Base-by-base conservation (phyloP, 2,329 filamentous ascomycete genomes). In the Aureobasidium melanogenum region DNA sequence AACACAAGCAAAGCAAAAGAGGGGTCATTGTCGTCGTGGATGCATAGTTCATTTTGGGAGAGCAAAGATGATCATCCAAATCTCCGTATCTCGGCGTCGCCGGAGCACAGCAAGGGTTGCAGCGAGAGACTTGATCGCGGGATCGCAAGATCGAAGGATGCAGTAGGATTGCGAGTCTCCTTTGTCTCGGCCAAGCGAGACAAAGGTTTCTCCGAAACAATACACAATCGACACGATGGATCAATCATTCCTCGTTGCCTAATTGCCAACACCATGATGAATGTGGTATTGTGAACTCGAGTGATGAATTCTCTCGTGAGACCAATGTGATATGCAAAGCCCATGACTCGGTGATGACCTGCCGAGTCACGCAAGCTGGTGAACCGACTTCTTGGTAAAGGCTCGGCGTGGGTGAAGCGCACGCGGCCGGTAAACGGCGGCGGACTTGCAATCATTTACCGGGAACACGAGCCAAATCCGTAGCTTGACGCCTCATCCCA, bases 371-470 rank as follows among this genome's bases (percentile, higher is more conserved):
- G 36, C 51, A 55, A 44, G 52, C 32, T 36, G 30, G 22, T 19
- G 54, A 38, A 57, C 54, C 54, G 41, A 56, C 38, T 19, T 44
- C 26, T 44, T 56, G 54, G 54, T 24, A 47, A 57, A 46, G 28
- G n/a, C 54, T 47, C 54, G 54, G 54, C 54, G 52, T 22, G 30
- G 30, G 48, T 52, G 48, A 34, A 24, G 52, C 52, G 30, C n/a
- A 30, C 41, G 30, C 30, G 28, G 19, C 38, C 54, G 54, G 41
- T 30, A 57, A 47, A 57, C 41, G 41, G 54, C 30, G 54, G 41
- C 30, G 39, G 54, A 26, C 54, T 46, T 22, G 38, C 38, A 19
- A 28, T 30, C 54, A 57, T 36, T 19, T 34, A 28, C 52, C 52
- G 52, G 52, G 26, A 36, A 56, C 38, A 26, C 32, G 22, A 47